Evolutionary conservation across 495 filamentous ascomycete species (phyloP).

Genomic region (Pyrenula aspistea): DNA sequence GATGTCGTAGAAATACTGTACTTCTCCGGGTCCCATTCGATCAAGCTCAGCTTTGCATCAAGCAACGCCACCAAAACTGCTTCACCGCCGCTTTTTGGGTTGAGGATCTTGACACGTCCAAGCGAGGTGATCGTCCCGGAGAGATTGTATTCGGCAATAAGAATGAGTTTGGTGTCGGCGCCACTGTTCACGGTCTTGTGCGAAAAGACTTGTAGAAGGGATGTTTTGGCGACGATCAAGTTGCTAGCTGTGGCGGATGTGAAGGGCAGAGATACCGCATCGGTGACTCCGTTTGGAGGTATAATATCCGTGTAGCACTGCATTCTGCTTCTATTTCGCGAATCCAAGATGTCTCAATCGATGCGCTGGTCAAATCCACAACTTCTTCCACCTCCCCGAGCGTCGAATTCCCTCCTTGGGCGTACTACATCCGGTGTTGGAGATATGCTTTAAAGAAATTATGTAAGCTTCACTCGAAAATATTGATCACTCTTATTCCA

Average conservation of each 20-base stretch:
- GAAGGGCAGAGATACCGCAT: slow-evolving; percentile 73
- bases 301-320: slow-evolving; percentile 85
- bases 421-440: too few species aligned
- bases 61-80: slow-evolving; percentile 72
- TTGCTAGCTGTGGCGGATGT: slow-evolving; percentile 63
- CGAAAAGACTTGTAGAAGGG: slow-evolving; percentile 78
- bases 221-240: slow-evolving; percentile 77
- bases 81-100: slow-evolving; percentile 67
- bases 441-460: too few species aligned
- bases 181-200: slow-evolving; percentile 27
- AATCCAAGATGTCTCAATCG: too few species aligned
- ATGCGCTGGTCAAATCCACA: too few species aligned
- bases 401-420: too few species aligned
- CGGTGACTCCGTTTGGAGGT: slow-evolving; percentile 84
- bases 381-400: too few species aligned
- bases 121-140: slow-evolving; percentile 76
- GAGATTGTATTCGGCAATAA: slow-evolving; percentile 71
- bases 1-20: slow-evolving; percentile 73
- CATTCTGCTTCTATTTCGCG: too few species aligned
- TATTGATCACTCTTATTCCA: too few species aligned
- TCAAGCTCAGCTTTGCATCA: slow-evolving; percentile 83
- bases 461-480: too few species aligned
- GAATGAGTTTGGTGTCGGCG: slow-evolving; percentile 63
- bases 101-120: slow-evolving; percentile 56
- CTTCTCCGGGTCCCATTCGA: slow-evolving; percentile 85